These are phyloP conservation scores for Trametes maxima DNA, from an alignment of 768 basidiomycete species.

Conservation along the genomic window DNA sequence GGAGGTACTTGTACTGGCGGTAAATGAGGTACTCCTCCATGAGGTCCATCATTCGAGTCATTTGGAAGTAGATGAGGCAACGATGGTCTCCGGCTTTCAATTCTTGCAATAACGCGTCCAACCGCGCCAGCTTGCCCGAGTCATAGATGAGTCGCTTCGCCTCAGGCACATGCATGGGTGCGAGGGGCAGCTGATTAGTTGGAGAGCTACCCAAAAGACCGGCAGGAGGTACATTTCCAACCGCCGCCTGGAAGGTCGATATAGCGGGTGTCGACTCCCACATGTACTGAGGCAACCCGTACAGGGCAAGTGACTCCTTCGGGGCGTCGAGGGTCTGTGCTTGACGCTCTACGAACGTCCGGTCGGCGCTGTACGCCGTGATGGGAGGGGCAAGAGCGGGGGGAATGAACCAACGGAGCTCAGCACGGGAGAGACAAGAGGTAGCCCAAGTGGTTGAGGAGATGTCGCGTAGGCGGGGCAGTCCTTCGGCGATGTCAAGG, in stretches of 20 bases:
- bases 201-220: constrained; percentile 75
- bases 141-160: constrained; percentile 94
- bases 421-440: constrained; percentile 82
- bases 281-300: constrained; percentile 75
- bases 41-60: constrained; percentile 99
- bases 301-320: constrained; percentile 75
- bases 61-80: constrained; percentile 97
- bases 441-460: constrained; percentile 60
- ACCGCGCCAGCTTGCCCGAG: constrained; percentile 91
- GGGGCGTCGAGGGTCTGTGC: constrained; percentile 62
- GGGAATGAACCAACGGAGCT: constrained; percentile 86
- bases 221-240: constrained; percentile 62
- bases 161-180: constrained; percentile 91
- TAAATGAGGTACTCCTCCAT: constrained; percentile 99
- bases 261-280: constrained; percentile 60
- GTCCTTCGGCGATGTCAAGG: constrained; percentile 37
- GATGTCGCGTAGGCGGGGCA: constrained; percentile 65
- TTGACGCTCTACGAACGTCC: constrained; percentile 78
- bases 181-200: constrained; percentile 70
- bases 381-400: constrained; percentile 85
- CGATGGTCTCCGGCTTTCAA: constrained; percentile 93
- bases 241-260: constrained; percentile 44
- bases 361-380: constrained; percentile 67
- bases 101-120: constrained; percentile 88
- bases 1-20: constrained; percentile 93